These are phyloP conservation scores for Pythium oligandrum DNA, from an alignment of 352 stramenopile genomes.

Conservation along the genomic window DNA sequence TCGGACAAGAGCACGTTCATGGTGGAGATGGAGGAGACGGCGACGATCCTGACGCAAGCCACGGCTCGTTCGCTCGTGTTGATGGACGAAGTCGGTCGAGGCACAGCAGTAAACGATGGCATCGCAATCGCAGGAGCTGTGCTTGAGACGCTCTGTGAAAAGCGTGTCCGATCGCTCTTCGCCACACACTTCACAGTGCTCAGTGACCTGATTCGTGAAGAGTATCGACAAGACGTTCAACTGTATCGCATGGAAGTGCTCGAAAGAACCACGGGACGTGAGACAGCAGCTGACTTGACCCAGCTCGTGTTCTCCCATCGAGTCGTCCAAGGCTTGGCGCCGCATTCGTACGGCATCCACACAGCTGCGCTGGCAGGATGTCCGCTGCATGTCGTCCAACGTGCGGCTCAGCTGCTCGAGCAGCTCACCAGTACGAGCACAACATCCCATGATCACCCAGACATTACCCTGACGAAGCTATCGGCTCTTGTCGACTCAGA, in stretches of 20 bases:
- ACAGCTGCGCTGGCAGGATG: slow-evolving; percentile 71
- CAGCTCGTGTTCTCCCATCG: slow-evolving; percentile 76
- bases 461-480: too few species aligned
- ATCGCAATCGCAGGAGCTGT: slow-evolving; percentile 75
- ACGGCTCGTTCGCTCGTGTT: slow-evolving; percentile 78
- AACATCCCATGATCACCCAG: too few species aligned
- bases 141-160: slow-evolving; percentile 59
- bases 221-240: slow-evolving; percentile 33
- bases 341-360: slow-evolving; percentile 77
- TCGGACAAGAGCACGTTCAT: slow-evolving; percentile 83
- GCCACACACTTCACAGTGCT: slow-evolving; percentile 84
- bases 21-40: slow-evolving; percentile 86
- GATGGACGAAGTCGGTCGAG: slow-evolving; percentile 85
- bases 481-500: too few species aligned
- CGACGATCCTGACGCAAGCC: slow-evolving; percentile 67
- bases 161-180: slow-evolving; percentile 64
- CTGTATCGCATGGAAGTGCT: slow-evolving; percentile 73
- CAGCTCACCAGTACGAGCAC: slow-evolving; percentile 14
- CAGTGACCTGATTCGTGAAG: slow-evolving; percentile 26
- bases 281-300: slow-evolving; percentile 12
- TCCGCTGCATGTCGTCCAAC: slow-evolving; percentile 34
- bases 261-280: slow-evolving; percentile 15
- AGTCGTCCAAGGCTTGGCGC: slow-evolving; percentile 59
- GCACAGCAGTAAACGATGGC: slow-evolving; percentile 75
- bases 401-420: slow-evolving; percentile 41